A percentile compares a stretch with the other conserved stretches of the same genome.
These are phyloP conservation scores for Colletotrichum trifolii DNA, from an alignment of 2,329 filamentous ascomycete species.

Conservation along the genomic window DNA sequence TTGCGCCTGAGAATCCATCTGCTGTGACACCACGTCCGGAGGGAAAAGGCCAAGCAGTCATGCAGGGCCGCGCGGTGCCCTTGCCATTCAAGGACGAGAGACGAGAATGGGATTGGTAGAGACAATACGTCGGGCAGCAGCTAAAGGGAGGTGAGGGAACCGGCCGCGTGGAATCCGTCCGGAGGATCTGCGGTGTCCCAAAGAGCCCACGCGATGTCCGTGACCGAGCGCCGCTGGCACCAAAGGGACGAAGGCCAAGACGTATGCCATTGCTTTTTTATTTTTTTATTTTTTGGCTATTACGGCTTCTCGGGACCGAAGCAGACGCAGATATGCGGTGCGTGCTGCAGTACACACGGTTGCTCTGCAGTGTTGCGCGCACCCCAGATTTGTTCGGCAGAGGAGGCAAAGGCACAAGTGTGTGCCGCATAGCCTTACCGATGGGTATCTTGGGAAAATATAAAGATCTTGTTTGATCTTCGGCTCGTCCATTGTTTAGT, in stretches of 20 bases:
- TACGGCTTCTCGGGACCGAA: slow-evolving; percentile 33
- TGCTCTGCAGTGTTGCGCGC: too few relatives aligned
- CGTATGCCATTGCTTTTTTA: slow-evolving; percentile 30
- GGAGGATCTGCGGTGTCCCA: slow-evolving; percentile 23
- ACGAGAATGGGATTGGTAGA: not conserved
- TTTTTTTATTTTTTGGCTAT: not conserved
- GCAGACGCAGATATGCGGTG: slow-evolving; percentile 1
- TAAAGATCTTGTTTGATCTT: slow-evolving; percentile 25
- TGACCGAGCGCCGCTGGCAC: slow-evolving; percentile 1
- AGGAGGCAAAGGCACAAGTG: not conserved
- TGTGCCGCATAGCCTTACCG: slow-evolving; percentile 12
- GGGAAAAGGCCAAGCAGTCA: slow-evolving; percentile 12
- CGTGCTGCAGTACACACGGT: too few relatives aligned
- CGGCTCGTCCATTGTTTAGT: slow-evolving; percentile 12
- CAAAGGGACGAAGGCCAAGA: slow-evolving; percentile 6
- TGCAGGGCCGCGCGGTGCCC: slow-evolving; percentile 27
- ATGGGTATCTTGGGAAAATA: slow-evolving; percentile 15
- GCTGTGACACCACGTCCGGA: slow-evolving; percentile 10
- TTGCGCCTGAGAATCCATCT: not conserved
- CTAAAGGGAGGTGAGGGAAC: not conserved
- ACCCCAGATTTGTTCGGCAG: not conserved
- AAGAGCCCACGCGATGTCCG: slow-evolving; percentile 30
- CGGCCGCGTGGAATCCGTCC: slow-evolving; percentile 19
- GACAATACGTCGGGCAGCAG: not conserved
- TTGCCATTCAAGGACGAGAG: slow-evolving; percentile 4